Evolutionary conservation across 371 early-diverging fungal genomes (phyloP).

Genomic region (Syncephalis fuscata): DNA sequence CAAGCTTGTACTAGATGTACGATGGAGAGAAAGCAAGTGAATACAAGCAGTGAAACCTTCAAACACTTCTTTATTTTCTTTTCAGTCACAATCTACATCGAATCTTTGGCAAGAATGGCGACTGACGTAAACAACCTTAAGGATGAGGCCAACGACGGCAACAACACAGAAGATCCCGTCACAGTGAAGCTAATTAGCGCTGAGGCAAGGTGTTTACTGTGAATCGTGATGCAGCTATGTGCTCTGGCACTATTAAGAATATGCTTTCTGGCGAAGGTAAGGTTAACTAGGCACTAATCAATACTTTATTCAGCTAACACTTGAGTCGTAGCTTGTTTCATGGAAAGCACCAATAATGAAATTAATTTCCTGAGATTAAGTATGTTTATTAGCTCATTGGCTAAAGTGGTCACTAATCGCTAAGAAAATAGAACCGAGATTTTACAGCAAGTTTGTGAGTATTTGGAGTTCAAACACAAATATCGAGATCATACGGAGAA

Average conservation of each 20-base stretch:
- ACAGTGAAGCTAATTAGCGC: constrained; percentile 66
- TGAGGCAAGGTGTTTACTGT: constrained; percentile 84
- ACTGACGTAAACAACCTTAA: too few species aligned
- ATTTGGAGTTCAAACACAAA: constrained; percentile 66
- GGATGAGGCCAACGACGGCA: not conserved
- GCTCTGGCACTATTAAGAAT: constrained; percentile 80
- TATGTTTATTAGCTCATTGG: constrained; percentile 1
- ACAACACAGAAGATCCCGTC: constrained; percentile 11
- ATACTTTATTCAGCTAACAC: constrained; percentile 7
- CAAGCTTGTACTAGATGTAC: too few species aligned
- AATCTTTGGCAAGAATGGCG: too few species aligned
- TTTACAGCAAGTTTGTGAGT: constrained; percentile 84
- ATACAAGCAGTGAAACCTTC: too few species aligned
- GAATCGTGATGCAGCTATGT: constrained; percentile 74
- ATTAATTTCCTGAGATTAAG: not conserved
- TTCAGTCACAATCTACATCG: too few species aligned
- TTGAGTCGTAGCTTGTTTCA: not conserved
- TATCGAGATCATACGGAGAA: constrained; percentile 46
- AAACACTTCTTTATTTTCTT: too few species aligned
- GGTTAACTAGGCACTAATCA: not conserved
- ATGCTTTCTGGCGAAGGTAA: constrained; percentile 76
- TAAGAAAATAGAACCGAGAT: constrained; percentile 49
- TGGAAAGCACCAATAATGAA: not conserved
- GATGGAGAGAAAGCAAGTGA: too few species aligned
- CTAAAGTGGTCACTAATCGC: not conserved